Conservation (phyloP, 2,329 filamentous ascomycete species). For the Aspergillus ruber region DNA sequence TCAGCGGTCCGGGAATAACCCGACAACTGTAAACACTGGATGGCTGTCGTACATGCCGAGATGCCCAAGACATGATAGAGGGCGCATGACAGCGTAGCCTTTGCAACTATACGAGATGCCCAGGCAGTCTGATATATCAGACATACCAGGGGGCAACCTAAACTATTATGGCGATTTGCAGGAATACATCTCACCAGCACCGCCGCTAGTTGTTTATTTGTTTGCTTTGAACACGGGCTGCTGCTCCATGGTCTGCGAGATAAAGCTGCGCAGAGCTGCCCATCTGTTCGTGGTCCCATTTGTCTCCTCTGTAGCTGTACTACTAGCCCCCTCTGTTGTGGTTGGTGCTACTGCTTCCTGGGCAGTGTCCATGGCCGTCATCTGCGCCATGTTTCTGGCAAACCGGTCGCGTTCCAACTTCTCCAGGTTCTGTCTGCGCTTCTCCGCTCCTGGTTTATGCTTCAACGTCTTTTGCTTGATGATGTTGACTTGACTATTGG, state of each 20-base stretch:
- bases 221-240: constrained; percentile 63
- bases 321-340: constrained; percentile 7
- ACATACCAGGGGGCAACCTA: too few relatives aligned
- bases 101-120: not conserved
- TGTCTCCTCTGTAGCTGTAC: constrained; percentile 4
- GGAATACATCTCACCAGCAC: too few relatives aligned
- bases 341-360: constrained; percentile 19
- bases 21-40: too few relatives aligned
- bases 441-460: constrained; percentile 70
- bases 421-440: constrained; percentile 74
- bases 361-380: constrained; percentile 43
- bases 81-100: not conserved
- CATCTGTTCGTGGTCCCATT: constrained; percentile 56
- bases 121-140: not conserved
- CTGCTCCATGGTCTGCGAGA: constrained; percentile 81
- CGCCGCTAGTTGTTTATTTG: constrained; percentile 17
- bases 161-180: too few relatives aligned
- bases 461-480: constrained; percentile 69
- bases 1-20: too few relatives aligned
- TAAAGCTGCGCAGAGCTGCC: constrained; percentile 76
- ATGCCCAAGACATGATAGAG: too few relatives aligned
- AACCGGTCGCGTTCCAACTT: constrained; percentile 78
- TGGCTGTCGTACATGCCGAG: too few relatives aligned
- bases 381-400: constrained; percentile 70
- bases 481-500: constrained; percentile 55